Evolutionary conservation across 805 yeast genomes (phyloP), one percentile per base, ranked within the genome.

Genomic region (Candida nemodendra): DNA sequence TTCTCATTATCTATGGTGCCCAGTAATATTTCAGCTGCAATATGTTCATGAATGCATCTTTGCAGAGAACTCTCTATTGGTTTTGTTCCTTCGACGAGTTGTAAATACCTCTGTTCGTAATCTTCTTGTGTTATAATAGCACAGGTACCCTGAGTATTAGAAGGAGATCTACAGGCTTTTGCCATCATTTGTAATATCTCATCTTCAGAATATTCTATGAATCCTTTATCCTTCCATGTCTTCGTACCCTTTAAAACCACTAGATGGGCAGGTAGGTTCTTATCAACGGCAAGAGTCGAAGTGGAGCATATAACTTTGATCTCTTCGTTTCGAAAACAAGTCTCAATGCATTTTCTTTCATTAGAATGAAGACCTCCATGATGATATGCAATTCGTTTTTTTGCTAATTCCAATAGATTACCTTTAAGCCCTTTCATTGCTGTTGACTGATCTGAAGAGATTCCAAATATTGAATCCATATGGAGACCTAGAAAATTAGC

Each of bases 121-220:
- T 51, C 48, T 1, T 47, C 32, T 9, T 64, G 64, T 1, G 82
- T 77, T 64, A 76, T 59, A 12, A 77, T 65, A 1, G 76, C 65
- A 3, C 77, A 74, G 4, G 70, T 74, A 2, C 75, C 75, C 24
- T 68, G 68, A 3, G 63, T 65, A 47, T 77, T 81, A 51, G 66
- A 76, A 22, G 73, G 78, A 0, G 82, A 81, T 33, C 83, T 65
- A 3, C 84, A 84, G 3, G 84, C 83, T 48, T 84, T 64, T 3
- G 83, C 84, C 54, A 79, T 69, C 84, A 79, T 79, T 46, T 79
- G 84, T 28, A 75, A 54, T 21, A 78, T 58, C 40, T 78, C 83
- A 17, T 76, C 57, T 31, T 73, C 76, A 2, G 78, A 66, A 51
- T 78, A 78, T 41, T 79, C 84, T 24, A 59, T 61, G 42, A 71